A percentile compares a stretch with the other conserved stretches of the same genome.
Evolutionary conservation across 495 filamentous ascomycete genomes (phyloP).

Genomic region (Penicillium subrubescens): DNA sequence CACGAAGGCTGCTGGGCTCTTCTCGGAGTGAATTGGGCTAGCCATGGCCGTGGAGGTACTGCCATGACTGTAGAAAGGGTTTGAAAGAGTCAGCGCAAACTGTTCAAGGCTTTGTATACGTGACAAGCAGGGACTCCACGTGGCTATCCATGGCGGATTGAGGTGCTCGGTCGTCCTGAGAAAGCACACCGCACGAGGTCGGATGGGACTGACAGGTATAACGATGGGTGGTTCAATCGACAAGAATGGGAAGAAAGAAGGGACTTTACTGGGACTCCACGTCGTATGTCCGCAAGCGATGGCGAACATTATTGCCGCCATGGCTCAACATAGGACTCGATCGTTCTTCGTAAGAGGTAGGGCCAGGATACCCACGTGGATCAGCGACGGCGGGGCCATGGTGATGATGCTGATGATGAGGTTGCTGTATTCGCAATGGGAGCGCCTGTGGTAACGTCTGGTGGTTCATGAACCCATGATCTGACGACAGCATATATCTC

Average conservation of each 20-base stretch:
- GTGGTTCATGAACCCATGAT: constrained; percentile 23
- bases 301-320: constrained; percentile 30
- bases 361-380: constrained; percentile 17
- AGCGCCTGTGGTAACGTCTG: constrained; percentile 26
- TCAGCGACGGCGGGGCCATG: constrained; percentile 19
- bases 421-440: constrained; percentile 19
- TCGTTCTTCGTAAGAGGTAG: constrained; percentile 26
- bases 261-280: constrained; percentile 46
- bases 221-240: constrained; percentile 15
- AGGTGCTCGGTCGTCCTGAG: background rate
- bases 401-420: background rate
- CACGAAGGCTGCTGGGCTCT: constrained; percentile 25
- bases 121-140: background rate
- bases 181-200: constrained; percentile 12
- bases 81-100: background rate
- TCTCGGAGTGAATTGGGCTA: constrained; percentile 41
- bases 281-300: constrained; percentile 34
- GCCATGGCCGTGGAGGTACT: constrained; percentile 35
- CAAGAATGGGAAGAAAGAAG: constrained; percentile 24
- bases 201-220: constrained; percentile 25
- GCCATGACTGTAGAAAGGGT: constrained; percentile 31
- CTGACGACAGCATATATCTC: constrained; percentile 31
- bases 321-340: constrained; percentile 25
- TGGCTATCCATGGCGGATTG: background rate
- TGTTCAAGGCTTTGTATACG: background rate